Conservation (phyloP, 2,329 filamentous ascomycete species). For the Phialophora tarda region DNA sequence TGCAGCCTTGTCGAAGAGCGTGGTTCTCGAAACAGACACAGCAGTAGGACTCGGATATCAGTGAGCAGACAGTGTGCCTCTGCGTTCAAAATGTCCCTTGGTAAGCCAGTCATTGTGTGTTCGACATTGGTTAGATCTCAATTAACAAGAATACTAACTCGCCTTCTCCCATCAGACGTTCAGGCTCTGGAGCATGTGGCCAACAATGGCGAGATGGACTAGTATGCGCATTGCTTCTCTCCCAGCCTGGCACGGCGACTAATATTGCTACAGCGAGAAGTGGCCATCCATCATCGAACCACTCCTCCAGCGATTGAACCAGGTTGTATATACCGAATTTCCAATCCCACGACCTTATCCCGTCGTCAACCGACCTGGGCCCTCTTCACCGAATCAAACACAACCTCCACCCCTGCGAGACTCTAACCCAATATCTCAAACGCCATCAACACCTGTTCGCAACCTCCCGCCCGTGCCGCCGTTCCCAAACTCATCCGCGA, state of each 20-base stretch:
- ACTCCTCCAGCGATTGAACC: constrained; percentile 71
- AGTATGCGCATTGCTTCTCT: constrained; percentile 51
- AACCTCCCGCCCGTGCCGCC: constrained; percentile 48
- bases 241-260: constrained; percentile 35
- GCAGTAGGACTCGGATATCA: background rate
- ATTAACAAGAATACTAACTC: constrained; percentile 10
- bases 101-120: constrained; percentile 11
- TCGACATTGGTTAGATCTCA: background rate
- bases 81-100: constrained; percentile 20
- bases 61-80: background rate
- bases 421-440: constrained; percentile 44
- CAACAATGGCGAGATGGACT: constrained; percentile 63
- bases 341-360: constrained; percentile 66
- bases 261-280: constrained; percentile 60
- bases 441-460: constrained; percentile 43
- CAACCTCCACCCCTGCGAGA: constrained; percentile 41
- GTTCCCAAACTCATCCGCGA: constrained; percentile 46
- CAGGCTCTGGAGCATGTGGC: constrained; percentile 62
- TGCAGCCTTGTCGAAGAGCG: constrained; percentile 7
- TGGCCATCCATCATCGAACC: constrained; percentile 72
- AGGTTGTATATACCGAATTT: constrained; percentile 76
- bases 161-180: constrained; percentile 50
- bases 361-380: constrained; percentile 50
- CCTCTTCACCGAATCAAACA: constrained; percentile 36
- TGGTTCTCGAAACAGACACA: background rate